These are phyloP conservation scores for Fusarium metavorans DNA, from an alignment of 2,329 filamentous ascomycete genomes.

Conservation along the genomic window DNA sequence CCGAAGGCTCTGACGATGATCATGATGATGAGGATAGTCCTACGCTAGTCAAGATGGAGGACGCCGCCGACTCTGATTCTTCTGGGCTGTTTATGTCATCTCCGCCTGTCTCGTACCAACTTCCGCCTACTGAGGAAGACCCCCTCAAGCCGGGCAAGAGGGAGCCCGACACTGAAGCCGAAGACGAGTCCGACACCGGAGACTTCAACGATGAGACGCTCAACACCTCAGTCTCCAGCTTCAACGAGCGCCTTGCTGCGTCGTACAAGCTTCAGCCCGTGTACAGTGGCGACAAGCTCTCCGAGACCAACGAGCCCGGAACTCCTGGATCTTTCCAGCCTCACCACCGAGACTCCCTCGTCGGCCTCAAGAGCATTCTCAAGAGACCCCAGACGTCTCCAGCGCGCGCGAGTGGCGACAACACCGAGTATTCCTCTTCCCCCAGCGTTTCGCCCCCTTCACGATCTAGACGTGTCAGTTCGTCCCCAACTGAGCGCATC, in stretches of 20 bases:
- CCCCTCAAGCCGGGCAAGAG: not conserved
- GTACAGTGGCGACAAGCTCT: conserved; percentile 30
- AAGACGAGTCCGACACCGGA: not conserved
- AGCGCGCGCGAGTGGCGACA: not conserved
- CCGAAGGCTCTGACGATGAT: not conserved
- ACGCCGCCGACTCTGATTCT: not conserved
- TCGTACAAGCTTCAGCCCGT: conserved; percentile 32
- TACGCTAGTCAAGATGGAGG: not conserved
- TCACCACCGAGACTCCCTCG: conserved; percentile 28
- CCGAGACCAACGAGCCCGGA: not conserved
- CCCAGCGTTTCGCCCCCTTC: conserved; percentile 12
- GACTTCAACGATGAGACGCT: not conserved
- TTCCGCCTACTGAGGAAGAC: not conserved
- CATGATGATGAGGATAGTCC: not conserved
- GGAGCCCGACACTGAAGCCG: not conserved
- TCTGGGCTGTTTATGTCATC: conserved; percentile 9
- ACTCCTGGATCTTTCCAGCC: conserved; percentile 28
- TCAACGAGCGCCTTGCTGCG: not conserved
- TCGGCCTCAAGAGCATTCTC: conserved; percentile 40
- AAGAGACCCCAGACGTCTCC: conserved; percentile 14
- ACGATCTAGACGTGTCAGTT: conserved; percentile 2
- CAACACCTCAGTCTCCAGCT: not conserved
- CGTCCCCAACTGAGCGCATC: conserved; percentile 32
- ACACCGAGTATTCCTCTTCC: not conserved
- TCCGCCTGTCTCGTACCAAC: conserved; percentile 12